These are phyloP conservation scores for Trametes cubensis DNA, from an alignment of 768 basidiomycete species.

Conservation along the genomic window DNA sequence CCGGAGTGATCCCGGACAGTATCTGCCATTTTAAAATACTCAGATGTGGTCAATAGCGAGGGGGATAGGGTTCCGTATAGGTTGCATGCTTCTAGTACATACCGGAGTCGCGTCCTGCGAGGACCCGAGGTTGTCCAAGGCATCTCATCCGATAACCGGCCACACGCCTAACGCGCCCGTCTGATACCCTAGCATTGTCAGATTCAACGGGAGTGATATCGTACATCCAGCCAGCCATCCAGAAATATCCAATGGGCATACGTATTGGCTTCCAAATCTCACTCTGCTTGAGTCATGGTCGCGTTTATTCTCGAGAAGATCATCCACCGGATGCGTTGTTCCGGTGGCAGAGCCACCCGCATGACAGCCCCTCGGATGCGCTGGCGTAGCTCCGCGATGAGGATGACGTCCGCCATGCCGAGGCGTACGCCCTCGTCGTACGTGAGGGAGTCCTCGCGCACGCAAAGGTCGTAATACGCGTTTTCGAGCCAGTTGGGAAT, in stretches of 20 bases:
- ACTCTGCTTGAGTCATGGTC: too few relatives aligned
- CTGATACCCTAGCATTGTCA: too few relatives aligned
- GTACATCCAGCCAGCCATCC: too few relatives aligned
- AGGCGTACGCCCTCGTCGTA: conserved; percentile 23
- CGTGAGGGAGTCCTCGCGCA: conserved; percentile 23
- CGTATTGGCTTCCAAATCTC: too few relatives aligned
- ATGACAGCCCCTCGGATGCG: conserved; percentile 1
- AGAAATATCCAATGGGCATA: too few relatives aligned
- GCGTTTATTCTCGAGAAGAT: background rate
- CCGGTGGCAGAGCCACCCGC: conserved; percentile 4
- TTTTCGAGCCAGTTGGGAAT: conserved; percentile 20
- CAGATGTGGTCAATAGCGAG: too few relatives aligned
- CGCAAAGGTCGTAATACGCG: conserved; percentile 22
- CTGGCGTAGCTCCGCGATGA: conserved; percentile 24
- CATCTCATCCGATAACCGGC: too few relatives aligned
- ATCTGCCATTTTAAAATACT: conserved; percentile 7
- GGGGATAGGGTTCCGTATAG: background rate
- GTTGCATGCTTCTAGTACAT: too few relatives aligned
- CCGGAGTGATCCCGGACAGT: background rate
- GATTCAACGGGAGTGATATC: too few relatives aligned
- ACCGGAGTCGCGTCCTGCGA: too few relatives aligned
- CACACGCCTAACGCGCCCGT: too few relatives aligned
- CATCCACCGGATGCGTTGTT: conserved; percentile 7
- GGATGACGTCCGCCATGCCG: conserved; percentile 26
- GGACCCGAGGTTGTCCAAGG: too few relatives aligned